These are phyloP conservation scores for Penicillium samsonianum DNA, from an alignment of 495 filamentous ascomycete species.

Conservation along the genomic window DNA sequence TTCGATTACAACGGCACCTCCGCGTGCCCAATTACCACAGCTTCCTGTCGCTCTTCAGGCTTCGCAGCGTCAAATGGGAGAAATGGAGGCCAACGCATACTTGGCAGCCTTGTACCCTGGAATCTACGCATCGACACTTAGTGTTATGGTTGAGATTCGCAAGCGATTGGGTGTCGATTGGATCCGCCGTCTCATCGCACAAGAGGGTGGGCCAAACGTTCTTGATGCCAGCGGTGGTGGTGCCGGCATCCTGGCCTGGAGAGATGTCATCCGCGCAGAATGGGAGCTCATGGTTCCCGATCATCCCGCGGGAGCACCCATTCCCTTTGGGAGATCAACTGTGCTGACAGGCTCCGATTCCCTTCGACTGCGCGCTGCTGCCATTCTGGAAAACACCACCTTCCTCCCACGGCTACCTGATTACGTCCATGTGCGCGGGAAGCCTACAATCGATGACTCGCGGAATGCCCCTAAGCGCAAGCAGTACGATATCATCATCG, in stretches of 20 bases:
- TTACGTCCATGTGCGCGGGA: constrained; percentile 63
- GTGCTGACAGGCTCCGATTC: constrained; percentile 62
- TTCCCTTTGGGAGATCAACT: constrained; percentile 59
- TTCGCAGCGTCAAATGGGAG: constrained; percentile 68
- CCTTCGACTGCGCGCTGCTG: constrained; percentile 74
- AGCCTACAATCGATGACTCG: constrained; percentile 46
- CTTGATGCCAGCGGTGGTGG: constrained; percentile 86
- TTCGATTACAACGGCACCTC: constrained; percentile 60
- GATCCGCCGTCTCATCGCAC: constrained; percentile 66
- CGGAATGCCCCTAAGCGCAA: constrained; percentile 62
- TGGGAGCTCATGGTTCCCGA: constrained; percentile 63
- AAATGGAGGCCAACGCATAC: constrained; percentile 87
- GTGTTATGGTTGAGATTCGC: constrained; percentile 77
- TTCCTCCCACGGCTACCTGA: constrained; percentile 95
- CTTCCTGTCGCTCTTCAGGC: constrained; percentile 69
- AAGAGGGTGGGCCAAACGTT: constrained; percentile 71
- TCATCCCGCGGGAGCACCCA: constrained; percentile 37
- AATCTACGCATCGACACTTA: constrained; percentile 72
- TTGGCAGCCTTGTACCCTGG: constrained; percentile 78
- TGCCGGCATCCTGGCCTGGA: constrained; percentile 82
- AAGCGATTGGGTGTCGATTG: constrained; percentile 81
- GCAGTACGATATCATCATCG: constrained; percentile 85
- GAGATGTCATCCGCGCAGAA: constrained; percentile 77
- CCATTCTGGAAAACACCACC: constrained; percentile 80
- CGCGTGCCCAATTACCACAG: constrained; percentile 57